phyloP scores from a whole-genome alignment of 2,329 filamentous ascomycete species.

The Calonectria pteridis region DNA sequence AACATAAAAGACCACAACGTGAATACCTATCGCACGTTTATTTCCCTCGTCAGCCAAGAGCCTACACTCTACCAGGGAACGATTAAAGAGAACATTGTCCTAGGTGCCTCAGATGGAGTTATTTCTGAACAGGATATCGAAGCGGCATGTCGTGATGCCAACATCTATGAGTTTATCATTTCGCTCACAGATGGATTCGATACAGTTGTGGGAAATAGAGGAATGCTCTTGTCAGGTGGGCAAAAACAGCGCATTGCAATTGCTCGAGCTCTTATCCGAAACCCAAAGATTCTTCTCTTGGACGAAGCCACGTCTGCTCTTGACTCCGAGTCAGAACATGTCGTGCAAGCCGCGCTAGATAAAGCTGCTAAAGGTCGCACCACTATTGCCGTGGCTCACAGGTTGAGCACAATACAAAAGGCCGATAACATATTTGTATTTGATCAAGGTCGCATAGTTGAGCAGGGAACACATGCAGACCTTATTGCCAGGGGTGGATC shows the following conservation, averaged over 20 bases:
- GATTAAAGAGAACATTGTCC: slow-evolving; percentile 63
- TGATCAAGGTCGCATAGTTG: slow-evolving; percentile 9
- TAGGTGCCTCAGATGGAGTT: slow-evolving; percentile 51
- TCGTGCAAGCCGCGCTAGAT: slow-evolving; percentile 6
- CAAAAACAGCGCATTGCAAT: slow-evolving; percentile 17
- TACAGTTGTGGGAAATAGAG: not conserved
- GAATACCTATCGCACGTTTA: slow-evolving; percentile 39
- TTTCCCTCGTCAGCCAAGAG: slow-evolving; percentile 47
- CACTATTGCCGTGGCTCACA: slow-evolving; percentile 8
- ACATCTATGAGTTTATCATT: slow-evolving; percentile 11
- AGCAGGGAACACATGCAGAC: not conserved
- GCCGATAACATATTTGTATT: slow-evolving; percentile 9
- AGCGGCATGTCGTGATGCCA: slow-evolving; percentile 14
- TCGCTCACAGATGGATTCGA: not conserved
- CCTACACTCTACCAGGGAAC: slow-evolving; percentile 54
- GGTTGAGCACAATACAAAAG: slow-evolving; percentile 12
- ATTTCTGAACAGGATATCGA: slow-evolving; percentile 51
- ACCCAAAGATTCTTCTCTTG: slow-evolving; percentile 4
- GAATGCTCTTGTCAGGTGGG: slow-evolving; percentile 8
- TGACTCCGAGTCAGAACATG: slow-evolving; percentile 4
- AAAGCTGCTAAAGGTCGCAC: slow-evolving; percentile 12
- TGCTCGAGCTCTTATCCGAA: slow-evolving; percentile 8
- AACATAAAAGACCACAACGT: slow-evolving; percentile 38
- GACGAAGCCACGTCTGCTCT: slow-evolving; percentile 15
- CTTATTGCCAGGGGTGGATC: not conserved